Conservation (phyloP, 2,329 filamentous ascomycete species). For the Scedosporium dehoogii region DNA sequence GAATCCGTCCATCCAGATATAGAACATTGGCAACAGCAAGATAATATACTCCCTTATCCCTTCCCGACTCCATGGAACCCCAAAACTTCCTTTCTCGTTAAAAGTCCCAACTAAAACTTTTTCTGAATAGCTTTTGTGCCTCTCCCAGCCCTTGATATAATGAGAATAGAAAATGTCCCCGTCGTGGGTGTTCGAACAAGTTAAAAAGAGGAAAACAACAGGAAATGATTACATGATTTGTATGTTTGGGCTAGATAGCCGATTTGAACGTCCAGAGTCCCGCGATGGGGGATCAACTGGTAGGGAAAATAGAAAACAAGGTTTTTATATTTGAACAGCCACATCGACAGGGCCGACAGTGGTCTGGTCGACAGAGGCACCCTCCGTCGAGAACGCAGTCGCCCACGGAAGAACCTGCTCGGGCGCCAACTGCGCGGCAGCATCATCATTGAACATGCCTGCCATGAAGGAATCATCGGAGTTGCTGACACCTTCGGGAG, state of each 20-base stretch:
- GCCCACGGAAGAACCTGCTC: slow-evolving; percentile 4
- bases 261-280: too few relatives aligned
- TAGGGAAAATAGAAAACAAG: background rate
- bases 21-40: too few relatives aligned
- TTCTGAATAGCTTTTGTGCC: background rate
- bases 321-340: background rate
- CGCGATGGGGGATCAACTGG: too few relatives aligned
- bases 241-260: background rate
- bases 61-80: too few relatives aligned
- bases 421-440: slow-evolving; percentile 3
- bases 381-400: background rate
- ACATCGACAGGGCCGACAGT: background rate
- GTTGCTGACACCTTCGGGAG: slow-evolving; percentile 34
- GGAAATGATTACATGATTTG: background rate
- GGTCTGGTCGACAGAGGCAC: background rate
- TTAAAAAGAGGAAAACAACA: background rate
- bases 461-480: slow-evolving; percentile 26
- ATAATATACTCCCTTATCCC: too few relatives aligned
- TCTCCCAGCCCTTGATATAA: background rate
- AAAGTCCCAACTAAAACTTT: background rate
- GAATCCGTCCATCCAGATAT: too few relatives aligned
- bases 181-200: background rate
- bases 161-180: background rate
- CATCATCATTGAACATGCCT: slow-evolving; percentile 18
- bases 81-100: too few relatives aligned